phyloP scores from a whole-genome alignment of 805 yeast species.

The Candida michaelii region DNA sequence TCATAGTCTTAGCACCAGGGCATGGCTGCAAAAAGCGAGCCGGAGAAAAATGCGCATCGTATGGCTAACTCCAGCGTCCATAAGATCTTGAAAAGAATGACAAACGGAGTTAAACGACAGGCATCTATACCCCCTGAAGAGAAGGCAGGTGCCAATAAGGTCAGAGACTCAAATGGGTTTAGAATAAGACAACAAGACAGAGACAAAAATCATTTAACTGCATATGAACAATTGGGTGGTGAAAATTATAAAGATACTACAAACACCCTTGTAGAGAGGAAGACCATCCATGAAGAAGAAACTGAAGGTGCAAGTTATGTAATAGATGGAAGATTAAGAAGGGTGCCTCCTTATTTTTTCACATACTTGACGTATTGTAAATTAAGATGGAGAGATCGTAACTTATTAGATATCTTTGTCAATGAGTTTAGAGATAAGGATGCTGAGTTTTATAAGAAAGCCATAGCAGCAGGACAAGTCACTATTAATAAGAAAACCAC shows the following conservation, averaged over 20 bases:
- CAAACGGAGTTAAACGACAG: constrained; percentile 15
- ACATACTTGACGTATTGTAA: constrained; percentile 92
- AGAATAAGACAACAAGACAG: constrained; percentile 43
- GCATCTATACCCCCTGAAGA: constrained; percentile 16
- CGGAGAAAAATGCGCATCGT: constrained; percentile 3
- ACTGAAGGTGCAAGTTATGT: constrained; percentile 57
- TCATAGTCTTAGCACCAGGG: too few species aligned
- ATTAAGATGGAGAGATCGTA: constrained; percentile 85
- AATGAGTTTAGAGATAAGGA: constrained; percentile 83
- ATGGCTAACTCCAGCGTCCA: background rate
- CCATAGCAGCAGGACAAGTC: constrained; percentile 63
- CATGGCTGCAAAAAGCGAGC: background rate
- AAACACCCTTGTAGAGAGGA: constrained; percentile 22
- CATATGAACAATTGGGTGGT: constrained; percentile 43
- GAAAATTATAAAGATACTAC: constrained; percentile 19
- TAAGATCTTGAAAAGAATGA: constrained; percentile 2
- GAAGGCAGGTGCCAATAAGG: constrained; percentile 7
- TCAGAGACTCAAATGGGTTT: constrained; percentile 49
- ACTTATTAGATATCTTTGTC: constrained; percentile 74
- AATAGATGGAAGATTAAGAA: constrained; percentile 61
- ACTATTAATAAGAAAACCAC: constrained; percentile 69
- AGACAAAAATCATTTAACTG: constrained; percentile 43
- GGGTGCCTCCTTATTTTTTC: constrained; percentile 82
- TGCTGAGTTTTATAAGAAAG: constrained; percentile 58
- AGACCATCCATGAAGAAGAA: constrained; percentile 53